Conservation (phyloP, 2,329 filamentous ascomycete species). For the Cordyceps cateniannulata region DNA sequence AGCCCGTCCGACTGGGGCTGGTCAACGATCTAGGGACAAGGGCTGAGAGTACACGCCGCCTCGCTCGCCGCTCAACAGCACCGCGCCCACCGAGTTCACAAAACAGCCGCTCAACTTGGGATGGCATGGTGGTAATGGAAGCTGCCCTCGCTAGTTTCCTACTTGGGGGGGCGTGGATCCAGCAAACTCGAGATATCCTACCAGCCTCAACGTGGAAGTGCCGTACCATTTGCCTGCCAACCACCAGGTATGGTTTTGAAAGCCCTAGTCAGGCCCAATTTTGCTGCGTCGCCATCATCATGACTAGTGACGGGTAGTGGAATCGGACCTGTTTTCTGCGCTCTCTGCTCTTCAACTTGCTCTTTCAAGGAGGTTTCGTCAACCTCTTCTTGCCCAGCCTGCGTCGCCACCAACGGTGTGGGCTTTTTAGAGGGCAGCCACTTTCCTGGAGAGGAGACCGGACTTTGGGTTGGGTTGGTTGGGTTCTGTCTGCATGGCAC, state of each 20-base stretch:
- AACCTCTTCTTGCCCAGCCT: neutral
- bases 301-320: neutral
- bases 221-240: neutral
- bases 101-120: slow-evolving; percentile 1
- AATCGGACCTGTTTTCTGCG: neutral
- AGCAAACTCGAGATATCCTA: neutral
- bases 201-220: slow-evolving; percentile 7
- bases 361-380: neutral
- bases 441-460: neutral
- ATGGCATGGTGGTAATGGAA: slow-evolving; percentile 5
- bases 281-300: neutral
- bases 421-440: neutral
- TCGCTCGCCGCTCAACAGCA: neutral
- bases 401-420: neutral
- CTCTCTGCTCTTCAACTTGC: neutral
- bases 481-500: neutral
- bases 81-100: neutral
- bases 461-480: neutral
- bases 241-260: too few relatives aligned
- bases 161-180: slow-evolving; percentile 7
- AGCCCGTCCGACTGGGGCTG: slow-evolving; percentile 10
- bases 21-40: slow-evolving; percentile 10
- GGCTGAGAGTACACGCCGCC: slow-evolving; percentile 5
- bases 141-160: neutral
- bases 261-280: slow-evolving; percentile 2